Conservation (phyloP, 306 rosid species). For the Benincasa hispida region DNA sequence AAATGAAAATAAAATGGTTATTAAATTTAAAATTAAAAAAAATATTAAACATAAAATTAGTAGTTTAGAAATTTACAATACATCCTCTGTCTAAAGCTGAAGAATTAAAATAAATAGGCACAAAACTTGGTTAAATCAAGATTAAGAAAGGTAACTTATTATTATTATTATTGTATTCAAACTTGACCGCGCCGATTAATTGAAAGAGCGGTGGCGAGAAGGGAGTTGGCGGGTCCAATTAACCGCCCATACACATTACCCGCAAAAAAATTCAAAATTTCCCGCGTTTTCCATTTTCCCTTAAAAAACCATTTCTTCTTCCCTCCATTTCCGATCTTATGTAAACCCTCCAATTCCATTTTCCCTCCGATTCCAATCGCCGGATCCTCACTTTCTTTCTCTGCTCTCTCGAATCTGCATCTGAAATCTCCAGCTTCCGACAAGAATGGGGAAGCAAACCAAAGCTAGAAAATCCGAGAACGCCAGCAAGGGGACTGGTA, state of each 20-base stretch:
- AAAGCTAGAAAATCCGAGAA: conserved; percentile 26
- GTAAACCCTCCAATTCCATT: not conserved
- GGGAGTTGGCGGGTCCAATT: not conserved
- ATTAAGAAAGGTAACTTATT: too few relatives aligned
- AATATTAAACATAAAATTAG: too few relatives aligned
- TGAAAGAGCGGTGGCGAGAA: not conserved
- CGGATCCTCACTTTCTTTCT: not conserved
- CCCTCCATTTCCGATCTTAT: conserved; percentile 13
- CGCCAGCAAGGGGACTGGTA: conserved; percentile 24
- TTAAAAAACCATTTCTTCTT: not conserved
- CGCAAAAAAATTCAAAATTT: conserved; percentile 20
- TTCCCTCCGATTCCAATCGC: not conserved
- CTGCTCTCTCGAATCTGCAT: not conserved
- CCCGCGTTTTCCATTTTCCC: conserved; percentile 34
- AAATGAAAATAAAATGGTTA: too few relatives aligned
- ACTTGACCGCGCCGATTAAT: not conserved
- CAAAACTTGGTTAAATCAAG: too few relatives aligned
- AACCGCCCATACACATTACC: not conserved
- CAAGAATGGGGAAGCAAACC: conserved; percentile 47
- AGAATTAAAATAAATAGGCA: too few relatives aligned
- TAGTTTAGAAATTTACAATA: too few relatives aligned
- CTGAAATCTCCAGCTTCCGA: not conserved
- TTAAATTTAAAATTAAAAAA: too few relatives aligned
- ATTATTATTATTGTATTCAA: not conserved
- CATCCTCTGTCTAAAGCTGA: too few relatives aligned